Base-by-base conservation (phyloP, 805 yeast genomes). In the Barnettozyma populi region DNA sequence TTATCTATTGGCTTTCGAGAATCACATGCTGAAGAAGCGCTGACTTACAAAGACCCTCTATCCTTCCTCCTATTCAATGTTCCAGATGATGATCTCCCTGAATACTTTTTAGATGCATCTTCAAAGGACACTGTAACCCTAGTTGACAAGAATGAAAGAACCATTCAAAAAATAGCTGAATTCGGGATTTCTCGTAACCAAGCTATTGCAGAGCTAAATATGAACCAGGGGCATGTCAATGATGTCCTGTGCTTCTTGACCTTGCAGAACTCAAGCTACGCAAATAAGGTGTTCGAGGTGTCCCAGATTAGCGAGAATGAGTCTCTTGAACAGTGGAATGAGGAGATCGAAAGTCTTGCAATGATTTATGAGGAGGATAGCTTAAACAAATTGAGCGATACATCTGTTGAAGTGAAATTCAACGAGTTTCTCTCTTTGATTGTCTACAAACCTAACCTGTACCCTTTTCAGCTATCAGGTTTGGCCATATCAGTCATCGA, bases 41-140 rank as follows among this genome's bases (percentile, higher is more conserved):
- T 87, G 41, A 66, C 70, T 24, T 86, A 86, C 58, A 62, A 60
- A 44, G 76, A 71, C 54, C 74, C 76, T 2, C 45, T 71, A 7
- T 69, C 74, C 0, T 71, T 67, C 70, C 73, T 92, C 18, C 66
- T 92, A 10, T 82, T 90, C 54, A 94, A 92, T 59, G 78, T 92
- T 3, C 98, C 98, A 0, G 97, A 94, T 53, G 98, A 90, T 60
- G 99, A 92, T 58, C 69, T 92, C 29, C 99, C 99, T 0, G 55
- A 67, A 0, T 69, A 72, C 41, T 86, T 86, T 57, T 18, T 55
- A 3, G 72, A 75, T 16, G 80, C 82, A 51, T 67, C 78, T 36
- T 73, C 74, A 20, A 74, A 73, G 40, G 89, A 82, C 55, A 70
- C 84, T 0, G 45, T 61, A 21, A 57, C 57, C 1, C 45, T 61